Conservation (phyloP, 164 flowering plant species). For the Berberis vulgaris region DNA sequence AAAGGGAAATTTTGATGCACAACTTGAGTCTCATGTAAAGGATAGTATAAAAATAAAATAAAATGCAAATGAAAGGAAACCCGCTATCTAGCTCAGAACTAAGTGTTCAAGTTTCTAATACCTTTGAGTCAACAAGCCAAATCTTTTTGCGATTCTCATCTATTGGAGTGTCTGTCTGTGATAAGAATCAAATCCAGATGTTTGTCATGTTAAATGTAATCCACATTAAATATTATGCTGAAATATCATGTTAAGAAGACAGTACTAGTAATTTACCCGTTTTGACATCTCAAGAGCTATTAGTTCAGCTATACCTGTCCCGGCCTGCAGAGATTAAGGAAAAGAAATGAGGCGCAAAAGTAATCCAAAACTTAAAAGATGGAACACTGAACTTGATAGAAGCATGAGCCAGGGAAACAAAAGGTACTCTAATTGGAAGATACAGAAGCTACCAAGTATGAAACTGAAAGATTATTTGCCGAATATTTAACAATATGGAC, state of each 20-base stretch:
- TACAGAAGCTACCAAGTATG: too few relatives aligned
- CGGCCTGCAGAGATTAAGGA: constrained; percentile 50
- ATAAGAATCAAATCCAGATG: neutral
- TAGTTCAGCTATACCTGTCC: constrained; percentile 93
- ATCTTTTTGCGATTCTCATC: constrained; percentile 83
- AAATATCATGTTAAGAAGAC: neutral
- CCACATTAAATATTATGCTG: neutral
- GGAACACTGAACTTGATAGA: neutral
- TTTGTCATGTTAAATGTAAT: neutral
- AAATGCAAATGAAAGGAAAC: neutral
- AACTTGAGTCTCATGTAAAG: neutral
- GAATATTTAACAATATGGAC: too few relatives aligned
- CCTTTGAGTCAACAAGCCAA: constrained; percentile 98
- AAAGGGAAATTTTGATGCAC: neutral
- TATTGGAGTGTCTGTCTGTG: constrained; percentile 57
- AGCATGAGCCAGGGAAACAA: too few relatives aligned
- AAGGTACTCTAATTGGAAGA: too few relatives aligned
- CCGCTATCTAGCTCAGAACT: neutral
- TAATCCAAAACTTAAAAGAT: neutral
- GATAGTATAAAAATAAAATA: neutral
- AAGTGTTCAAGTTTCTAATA: constrained; percentile 13
- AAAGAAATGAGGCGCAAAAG: neutral
- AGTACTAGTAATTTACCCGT: constrained; percentile 31
- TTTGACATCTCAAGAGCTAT: constrained; percentile 81
- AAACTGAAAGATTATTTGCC: too few relatives aligned